Evolutionary conservation across 2,329 filamentous ascomycete species (phyloP), one percentile per base, ranked within the genome.

Genomic region (Drechmeria coniospora): DNA sequence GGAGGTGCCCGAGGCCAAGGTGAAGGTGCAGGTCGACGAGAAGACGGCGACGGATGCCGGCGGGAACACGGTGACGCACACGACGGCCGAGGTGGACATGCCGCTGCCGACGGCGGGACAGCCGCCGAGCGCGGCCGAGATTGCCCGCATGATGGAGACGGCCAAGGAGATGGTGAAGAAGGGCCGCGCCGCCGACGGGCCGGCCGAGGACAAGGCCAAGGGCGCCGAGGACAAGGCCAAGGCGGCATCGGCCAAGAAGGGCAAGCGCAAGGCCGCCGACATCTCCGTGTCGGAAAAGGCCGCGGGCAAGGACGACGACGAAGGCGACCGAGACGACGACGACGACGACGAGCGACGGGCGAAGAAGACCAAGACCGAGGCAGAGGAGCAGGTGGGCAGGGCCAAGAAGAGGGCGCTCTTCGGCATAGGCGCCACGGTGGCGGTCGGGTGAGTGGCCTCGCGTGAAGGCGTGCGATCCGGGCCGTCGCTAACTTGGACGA

Each of bases 131-230:
- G 74, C 81, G 0, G 79, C 84, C 37, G 79, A 90, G 42, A 76
- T 84, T 1, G 68, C 79, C 32, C 69, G 75, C 30, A 84, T 94
- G 78, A 77, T 95, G 33, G 75, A 75, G 16, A 74, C 82, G 44
- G 90, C 90, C 18, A 83, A 78, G 56, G 71, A 76, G 40, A 93
- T 94, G 81, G 86, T 94, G 5, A 68, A 79, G 36, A 74, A 74
- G 34, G 68, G 67, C 34, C 58, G 66, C 36, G 56, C 54, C 25
- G 49, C 49, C 9, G 50, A 56, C 7, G 47, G 48, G 6, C 19
- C 65, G 32, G 54, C 61, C 46, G 44, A 55, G 28, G 47, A 47
- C 5, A 45, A 56, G 20, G n/a, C n/a, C 6, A 48, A 47, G 8
- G 49, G 46, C 15, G 50, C 53, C 15, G 58, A 53, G 36, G 57